A percentile compares a stretch with the other conserved stretches of the same genome.
phyloP scores from a whole-genome alignment of 2,329 filamentous ascomycete genomes.

The Aspergillus sp. region DNA sequence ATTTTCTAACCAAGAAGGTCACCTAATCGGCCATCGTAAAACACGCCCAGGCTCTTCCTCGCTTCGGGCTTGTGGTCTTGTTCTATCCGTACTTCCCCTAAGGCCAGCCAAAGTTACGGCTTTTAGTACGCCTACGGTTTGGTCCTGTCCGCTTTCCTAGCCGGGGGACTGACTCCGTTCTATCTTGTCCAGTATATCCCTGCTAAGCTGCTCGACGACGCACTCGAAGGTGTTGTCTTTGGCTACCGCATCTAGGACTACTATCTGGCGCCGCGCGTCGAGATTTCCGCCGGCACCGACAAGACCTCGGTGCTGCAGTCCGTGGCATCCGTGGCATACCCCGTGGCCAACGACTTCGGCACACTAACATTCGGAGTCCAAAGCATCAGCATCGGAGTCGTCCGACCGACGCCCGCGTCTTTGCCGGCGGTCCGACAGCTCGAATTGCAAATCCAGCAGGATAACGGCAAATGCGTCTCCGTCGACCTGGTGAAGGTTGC shows the following conservation, averaged over 20 bases:
- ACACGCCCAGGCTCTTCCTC: conserved; percentile 15
- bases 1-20: conserved; percentile 12
- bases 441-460: conserved; percentile 10
- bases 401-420: background rate
- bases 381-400: background rate
- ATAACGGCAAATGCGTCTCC: conserved; percentile 4
- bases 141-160: conserved; percentile 20
- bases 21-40: conserved; percentile 10
- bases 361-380: background rate
- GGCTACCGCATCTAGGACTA: conserved; percentile 20
- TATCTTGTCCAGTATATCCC: conserved; percentile 23
- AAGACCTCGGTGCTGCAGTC: background rate
- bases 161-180: conserved; percentile 10
- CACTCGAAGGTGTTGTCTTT: conserved; percentile 11
- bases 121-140: conserved; percentile 23
- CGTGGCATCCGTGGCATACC: conserved; percentile 2
- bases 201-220: conserved; percentile 9
- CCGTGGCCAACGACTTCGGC: background rate
- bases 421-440: background rate
- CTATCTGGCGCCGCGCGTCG: conserved; percentile 15
- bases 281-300: conserved; percentile 12
- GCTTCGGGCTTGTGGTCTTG: conserved; percentile 1
- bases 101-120: conserved; percentile 15
- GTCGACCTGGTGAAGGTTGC: conserved; percentile 22
- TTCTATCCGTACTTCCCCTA: background rate